Evolutionary conservation across 306 rosid species (phyloP).

Genomic region (Quercus ilex): DNA sequence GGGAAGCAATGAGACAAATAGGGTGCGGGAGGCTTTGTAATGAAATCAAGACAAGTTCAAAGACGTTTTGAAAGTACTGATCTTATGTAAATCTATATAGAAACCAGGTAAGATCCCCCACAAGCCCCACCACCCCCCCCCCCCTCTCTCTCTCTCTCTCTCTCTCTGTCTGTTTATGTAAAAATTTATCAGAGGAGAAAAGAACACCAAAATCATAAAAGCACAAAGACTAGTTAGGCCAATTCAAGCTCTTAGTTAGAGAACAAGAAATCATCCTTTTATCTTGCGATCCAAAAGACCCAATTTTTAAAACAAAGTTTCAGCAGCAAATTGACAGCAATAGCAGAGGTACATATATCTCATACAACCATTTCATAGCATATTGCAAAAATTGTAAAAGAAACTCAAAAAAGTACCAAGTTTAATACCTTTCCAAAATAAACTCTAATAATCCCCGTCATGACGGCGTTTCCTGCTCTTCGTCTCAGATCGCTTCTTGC

Average conservation of each 20-base stretch:
- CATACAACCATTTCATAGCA: background rate
- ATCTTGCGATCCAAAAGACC: background rate
- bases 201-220: too few relatives aligned
- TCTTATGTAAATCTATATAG: too few relatives aligned
- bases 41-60: too few relatives aligned
- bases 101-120: too few relatives aligned
- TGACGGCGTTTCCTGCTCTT: slow-evolving; percentile 44
- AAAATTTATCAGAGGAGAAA: background rate
- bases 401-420: background rate
- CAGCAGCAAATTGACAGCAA: slow-evolving; percentile 13
- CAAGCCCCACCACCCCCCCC: too few relatives aligned
- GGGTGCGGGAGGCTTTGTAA: too few relatives aligned
- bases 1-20: too few relatives aligned
- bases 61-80: too few relatives aligned
- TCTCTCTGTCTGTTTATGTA: too few relatives aligned
- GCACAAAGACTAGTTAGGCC: background rate
- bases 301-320: background rate
- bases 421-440: background rate
- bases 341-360: background rate
- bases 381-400: background rate
- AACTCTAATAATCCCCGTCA: slow-evolving; percentile 38
- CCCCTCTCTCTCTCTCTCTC: too few relatives aligned
- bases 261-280: background rate
- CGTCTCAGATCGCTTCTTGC: slow-evolving; percentile 57
- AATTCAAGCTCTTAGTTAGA: background rate